Evolutionary conservation across 2,329 filamentous ascomycete species (phyloP).

Genomic region (Monosporascus ibericus): DNA sequence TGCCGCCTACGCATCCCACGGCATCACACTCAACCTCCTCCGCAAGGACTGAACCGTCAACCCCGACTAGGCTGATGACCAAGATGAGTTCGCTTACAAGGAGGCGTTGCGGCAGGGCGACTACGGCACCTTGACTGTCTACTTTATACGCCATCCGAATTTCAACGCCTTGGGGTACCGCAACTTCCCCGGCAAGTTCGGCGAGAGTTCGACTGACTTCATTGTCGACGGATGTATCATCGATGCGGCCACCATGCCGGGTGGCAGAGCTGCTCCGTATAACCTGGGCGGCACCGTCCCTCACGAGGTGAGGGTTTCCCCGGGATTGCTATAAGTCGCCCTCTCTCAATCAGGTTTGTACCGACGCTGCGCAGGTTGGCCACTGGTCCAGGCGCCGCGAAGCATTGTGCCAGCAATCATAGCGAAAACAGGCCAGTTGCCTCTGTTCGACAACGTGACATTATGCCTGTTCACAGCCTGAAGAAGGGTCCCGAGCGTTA

Average conservation of each 20-base stretch:
- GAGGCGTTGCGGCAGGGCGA: conserved; percentile 36
- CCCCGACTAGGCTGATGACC: conserved; percentile 36
- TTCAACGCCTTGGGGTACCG: conserved; percentile 34
- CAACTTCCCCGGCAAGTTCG: conserved; percentile 36
- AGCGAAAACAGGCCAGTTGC: no score
- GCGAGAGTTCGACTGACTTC: conserved; percentile 26
- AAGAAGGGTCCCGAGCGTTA: no score
- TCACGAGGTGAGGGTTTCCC: conserved; percentile 23
- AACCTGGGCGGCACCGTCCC: conserved; percentile 31
- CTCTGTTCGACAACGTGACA: no score
- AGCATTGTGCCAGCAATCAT: no score
- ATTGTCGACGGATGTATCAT: conserved; percentile 29
- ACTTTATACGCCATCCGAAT: conserved; percentile 33
- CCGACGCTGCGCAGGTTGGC: neutral
- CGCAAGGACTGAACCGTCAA: conserved; percentile 41
- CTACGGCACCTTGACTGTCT: conserved; percentile 40
- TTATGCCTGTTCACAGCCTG: no score
- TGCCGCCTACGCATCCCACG: conserved; percentile 34
- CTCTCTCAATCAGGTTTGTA: neutral
- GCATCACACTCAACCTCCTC: conserved; percentile 38
- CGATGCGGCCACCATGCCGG: conserved; percentile 18
- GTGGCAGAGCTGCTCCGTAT: conserved; percentile 18
- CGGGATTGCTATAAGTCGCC: no score
- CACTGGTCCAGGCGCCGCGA: neutral
- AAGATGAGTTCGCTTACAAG: conserved; percentile 37